A percentile compares a stretch with the other conserved stretches of the same genome.
phyloP scores from a whole-genome alignment of 192 early-diverging fungal species.

The Coemansia sp. region DNA sequence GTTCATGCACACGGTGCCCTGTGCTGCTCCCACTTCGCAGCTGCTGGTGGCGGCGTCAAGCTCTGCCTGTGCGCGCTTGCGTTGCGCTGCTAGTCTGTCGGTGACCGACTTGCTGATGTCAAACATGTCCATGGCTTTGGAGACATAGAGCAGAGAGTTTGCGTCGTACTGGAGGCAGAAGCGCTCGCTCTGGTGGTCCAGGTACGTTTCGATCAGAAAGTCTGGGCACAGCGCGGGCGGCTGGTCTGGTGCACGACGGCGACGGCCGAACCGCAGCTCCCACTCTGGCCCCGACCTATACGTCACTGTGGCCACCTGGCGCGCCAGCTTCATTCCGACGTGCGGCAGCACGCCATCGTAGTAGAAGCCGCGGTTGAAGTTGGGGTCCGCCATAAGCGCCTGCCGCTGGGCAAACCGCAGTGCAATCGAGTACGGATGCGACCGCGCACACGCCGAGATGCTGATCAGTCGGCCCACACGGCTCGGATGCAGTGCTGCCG shows the following conservation, averaged over 20 bases:
- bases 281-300: slow-evolving; percentile 98
- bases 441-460: slow-evolving; percentile 90
- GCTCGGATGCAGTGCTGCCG: slow-evolving; percentile 80
- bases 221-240: slow-evolving; percentile 86
- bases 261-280: slow-evolving; percentile 92
- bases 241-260: slow-evolving; percentile 69
- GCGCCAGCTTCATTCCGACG: slow-evolving; percentile 94
- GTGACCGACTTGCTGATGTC: slow-evolving; percentile 74
- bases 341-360: slow-evolving; percentile 86
- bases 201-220: slow-evolving; percentile 93
- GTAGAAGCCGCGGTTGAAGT: slow-evolving; percentile 94
- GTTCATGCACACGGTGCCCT: slow-evolving; percentile 26
- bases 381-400: slow-evolving; percentile 87
- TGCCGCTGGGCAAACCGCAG: slow-evolving; percentile 89
- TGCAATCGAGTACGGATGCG: slow-evolving; percentile 96
- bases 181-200: slow-evolving; percentile 94
- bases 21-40: too few relatives aligned
- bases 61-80: slow-evolving; percentile 38
- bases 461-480: slow-evolving; percentile 75
- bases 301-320: slow-evolving; percentile 88
- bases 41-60: too few relatives aligned
- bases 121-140: slow-evolving; percentile 99
- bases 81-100: slow-evolving; percentile 39
- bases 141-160: slow-evolving; percentile 90
- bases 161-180: slow-evolving; percentile 93